Percentiles rank a stretch among this genome's conserved stretches.
These are phyloP conservation scores for Leishmania arabica DNA, from an alignment of 208 protist species.

Conservation along the genomic window DNA sequence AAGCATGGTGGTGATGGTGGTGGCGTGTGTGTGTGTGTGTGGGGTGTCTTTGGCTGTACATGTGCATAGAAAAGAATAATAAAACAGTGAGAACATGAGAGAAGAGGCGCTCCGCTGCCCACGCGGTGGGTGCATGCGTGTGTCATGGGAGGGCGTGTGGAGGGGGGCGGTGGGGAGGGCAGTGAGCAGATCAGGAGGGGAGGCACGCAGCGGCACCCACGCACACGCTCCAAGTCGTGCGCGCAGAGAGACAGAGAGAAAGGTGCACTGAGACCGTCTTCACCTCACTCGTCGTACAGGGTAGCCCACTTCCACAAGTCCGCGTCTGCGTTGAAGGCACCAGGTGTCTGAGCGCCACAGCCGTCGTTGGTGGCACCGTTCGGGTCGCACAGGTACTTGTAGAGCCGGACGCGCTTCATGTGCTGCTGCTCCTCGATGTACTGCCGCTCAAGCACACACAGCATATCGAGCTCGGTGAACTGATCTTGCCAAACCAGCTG, in stretches of 20 bases:
- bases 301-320: slow-evolving; percentile 3
- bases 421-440: slow-evolving; percentile 35
- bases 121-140: not conserved
- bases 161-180: not conserved
- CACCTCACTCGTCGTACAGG: slow-evolving; percentile 11
- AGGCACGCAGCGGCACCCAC: not conserved
- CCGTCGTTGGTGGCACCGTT: not conserved
- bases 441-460: slow-evolving; percentile 32
- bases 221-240: not conserved
- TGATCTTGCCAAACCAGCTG: slow-evolving; percentile 27
- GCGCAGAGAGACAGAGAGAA: not conserved
- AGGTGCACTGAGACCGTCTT: not conserved
- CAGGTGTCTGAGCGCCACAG: not conserved
- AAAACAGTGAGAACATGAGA: not conserved
- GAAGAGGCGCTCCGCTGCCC: not conserved
- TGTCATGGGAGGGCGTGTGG: not conserved
- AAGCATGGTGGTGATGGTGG: not conserved
- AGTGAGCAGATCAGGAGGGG: not conserved
- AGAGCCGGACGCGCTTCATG: slow-evolving; percentile 16
- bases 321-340: not conserved
- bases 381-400: slow-evolving; percentile 7
- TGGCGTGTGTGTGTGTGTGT: too few species aligned
- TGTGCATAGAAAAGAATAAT: not conserved
- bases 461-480: slow-evolving; percentile 29
- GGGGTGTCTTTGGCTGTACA: not conserved